Conservation (phyloP, 371 early-diverging fungal species). For the Mucor indicus region DNA sequence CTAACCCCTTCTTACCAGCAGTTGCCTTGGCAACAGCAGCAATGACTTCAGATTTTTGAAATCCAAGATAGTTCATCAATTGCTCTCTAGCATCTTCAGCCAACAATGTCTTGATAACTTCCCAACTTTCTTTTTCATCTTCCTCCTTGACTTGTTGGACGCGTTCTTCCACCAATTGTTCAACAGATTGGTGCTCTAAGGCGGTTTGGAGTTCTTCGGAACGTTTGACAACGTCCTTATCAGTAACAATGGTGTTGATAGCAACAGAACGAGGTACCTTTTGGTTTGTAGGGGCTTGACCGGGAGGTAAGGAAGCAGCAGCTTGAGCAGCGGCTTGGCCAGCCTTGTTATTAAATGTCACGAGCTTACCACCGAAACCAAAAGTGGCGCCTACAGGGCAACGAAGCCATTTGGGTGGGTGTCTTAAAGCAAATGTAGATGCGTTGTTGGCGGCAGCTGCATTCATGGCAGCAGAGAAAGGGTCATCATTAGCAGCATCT, state of each 20-base stretch:
- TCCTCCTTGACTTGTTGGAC: slow-evolving; percentile 45
- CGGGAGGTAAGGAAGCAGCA: slow-evolving; percentile 44
- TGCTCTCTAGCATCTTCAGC: slow-evolving; percentile 78
- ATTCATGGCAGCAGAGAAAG: slow-evolving; percentile 58
- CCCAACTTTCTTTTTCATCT: slow-evolving; percentile 74
- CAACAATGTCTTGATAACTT: slow-evolving; percentile 81
- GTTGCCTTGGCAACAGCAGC: slow-evolving; percentile 48
- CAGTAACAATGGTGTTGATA: slow-evolving; percentile 57
- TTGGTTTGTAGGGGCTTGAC: slow-evolving; percentile 42
- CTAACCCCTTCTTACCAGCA: slow-evolving; percentile 8
- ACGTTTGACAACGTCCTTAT: slow-evolving; percentile 61
- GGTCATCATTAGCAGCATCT: slow-evolving; percentile 56
- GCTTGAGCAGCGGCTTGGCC: slow-evolving; percentile 41
- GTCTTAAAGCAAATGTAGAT: slow-evolving; percentile 55
- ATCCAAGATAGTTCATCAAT: slow-evolving; percentile 83
- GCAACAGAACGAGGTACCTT: slow-evolving; percentile 40
- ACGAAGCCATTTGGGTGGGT: slow-evolving; percentile 95
- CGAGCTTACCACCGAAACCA: slow-evolving; percentile 89
- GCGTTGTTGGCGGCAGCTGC: slow-evolving; percentile 19
- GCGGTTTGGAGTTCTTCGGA: slow-evolving; percentile 64
- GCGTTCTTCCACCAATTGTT: slow-evolving; percentile 60
- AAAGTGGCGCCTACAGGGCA: slow-evolving; percentile 88
- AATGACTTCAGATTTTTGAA: slow-evolving; percentile 65
- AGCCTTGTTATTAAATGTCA: slow-evolving; percentile 59
- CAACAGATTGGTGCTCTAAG: slow-evolving; percentile 49